Evolutionary conservation across 2,329 filamentous ascomycete genomes (phyloP), one percentile per base, ranked within the genome.

Genomic region (Tympanopsis confertula): DNA sequence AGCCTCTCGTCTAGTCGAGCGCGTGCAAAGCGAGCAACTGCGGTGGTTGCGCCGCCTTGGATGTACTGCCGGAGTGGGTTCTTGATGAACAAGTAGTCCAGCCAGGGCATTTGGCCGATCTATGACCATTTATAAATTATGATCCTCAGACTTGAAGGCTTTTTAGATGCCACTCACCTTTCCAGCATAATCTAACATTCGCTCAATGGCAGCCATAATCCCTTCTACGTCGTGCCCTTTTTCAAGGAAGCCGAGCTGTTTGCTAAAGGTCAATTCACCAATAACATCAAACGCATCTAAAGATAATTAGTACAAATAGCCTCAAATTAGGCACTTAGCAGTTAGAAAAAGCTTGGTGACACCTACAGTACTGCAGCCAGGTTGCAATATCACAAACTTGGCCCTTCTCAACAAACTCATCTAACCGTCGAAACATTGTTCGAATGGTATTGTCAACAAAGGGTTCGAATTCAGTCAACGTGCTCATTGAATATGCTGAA

Each of bases 401-500:
- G 7, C 22, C 22, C 30, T 46, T 39, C 13, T 26, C 39, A 18
- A 45, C 18, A 22, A 44, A 41, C 40, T 43, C 42, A 3, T 37
- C 28, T 12, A 44, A 41, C 22, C 22, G 22, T 14, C 41, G 19
- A 1, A n/a, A n/a, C n/a, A n/a, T n/a, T n/a, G n/a, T n/a, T n/a
- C n/a, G n/a, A n/a, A 55, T 55, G 1, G 54, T 58, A 2, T 43
- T 49, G 37, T 62, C 56, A 4, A 61, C 57, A 20, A 57, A 53
- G 2, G 50, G 50, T 38, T 61, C 57, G 32, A 58, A 61, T 10
- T 57, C 54, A 4, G 63, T 52, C 12, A 66, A 41, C 0, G 53
- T 62, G 15, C 50, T 58, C 48, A 67, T 53, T 1, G 58, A 55
- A 42, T 66, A 66, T 0, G 56, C 51, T 22, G 50, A 49, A 0